Evolutionary conservation across 2,329 filamentous ascomycete species (phyloP).

Genomic region (Chaetomium olivaceum): DNA sequence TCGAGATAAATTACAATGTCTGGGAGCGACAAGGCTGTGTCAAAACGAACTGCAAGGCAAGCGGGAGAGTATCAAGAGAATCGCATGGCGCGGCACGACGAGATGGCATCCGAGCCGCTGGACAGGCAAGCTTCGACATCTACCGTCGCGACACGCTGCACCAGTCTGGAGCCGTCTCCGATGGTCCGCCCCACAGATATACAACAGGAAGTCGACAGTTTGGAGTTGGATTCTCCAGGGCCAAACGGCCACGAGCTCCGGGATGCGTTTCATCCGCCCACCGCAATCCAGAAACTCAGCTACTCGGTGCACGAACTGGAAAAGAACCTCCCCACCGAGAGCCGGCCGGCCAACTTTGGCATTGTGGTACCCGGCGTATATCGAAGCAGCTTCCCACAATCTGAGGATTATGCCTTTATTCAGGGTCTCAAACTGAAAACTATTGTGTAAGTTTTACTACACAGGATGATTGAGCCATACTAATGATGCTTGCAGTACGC

Average conservation of each 20-base stretch:
- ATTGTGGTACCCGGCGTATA: conserved; percentile 73
- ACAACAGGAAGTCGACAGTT: conserved; percentile 14
- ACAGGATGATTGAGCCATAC: background rate
- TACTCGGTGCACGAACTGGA: conserved; percentile 6
- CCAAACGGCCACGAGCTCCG: conserved; percentile 8
- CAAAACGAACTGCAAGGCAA: conserved; percentile 29
- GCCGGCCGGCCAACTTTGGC: conserved; percentile 71
- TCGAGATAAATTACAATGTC: conserved; percentile 23
- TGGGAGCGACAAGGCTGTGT: conserved; percentile 23
- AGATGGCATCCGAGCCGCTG: conserved; percentile 8
- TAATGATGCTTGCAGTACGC: conserved; percentile 47
- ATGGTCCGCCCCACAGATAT: conserved; percentile 13
- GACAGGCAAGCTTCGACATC: conserved; percentile 20
- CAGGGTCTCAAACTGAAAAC: conserved; percentile 70
- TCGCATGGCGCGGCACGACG: conserved; percentile 15
- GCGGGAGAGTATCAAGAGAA: conserved; percentile 8
- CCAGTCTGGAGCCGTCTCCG: conserved; percentile 28
- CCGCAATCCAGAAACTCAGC: background rate
- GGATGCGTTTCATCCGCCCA: conserved; percentile 25
- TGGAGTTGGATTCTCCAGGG: background rate
- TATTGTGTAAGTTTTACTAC: conserved; percentile 62
- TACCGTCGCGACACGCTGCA: conserved; percentile 22
- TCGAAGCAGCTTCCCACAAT: conserved; percentile 76
- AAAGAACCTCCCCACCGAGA: conserved; percentile 23
- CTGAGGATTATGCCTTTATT: conserved; percentile 70